Evolutionary conservation across 2,329 filamentous ascomycete genomes (phyloP).

Genomic region (Colletotrichum lentis): DNA sequence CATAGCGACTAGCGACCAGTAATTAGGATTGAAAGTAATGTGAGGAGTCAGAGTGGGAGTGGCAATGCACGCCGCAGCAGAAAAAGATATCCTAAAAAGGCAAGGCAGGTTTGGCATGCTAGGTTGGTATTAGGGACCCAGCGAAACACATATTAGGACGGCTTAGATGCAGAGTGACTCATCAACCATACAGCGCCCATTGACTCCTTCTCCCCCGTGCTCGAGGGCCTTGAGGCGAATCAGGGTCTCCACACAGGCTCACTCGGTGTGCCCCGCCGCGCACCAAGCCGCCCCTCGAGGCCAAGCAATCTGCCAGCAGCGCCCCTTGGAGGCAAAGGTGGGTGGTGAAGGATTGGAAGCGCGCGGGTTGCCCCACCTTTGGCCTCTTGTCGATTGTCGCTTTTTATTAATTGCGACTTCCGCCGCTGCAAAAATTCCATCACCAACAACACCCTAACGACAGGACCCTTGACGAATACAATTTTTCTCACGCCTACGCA

Average conservation of each 20-base stretch:
- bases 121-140: slow-evolving; percentile 15
- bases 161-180: slow-evolving; percentile 31
- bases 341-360: slow-evolving; percentile 16
- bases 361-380: slow-evolving; percentile 28
- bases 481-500: background rate
- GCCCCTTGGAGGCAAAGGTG: background rate
- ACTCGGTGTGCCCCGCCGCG: slow-evolving; percentile 29
- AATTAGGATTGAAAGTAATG: background rate
- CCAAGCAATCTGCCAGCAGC: slow-evolving; percentile 4
- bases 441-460: slow-evolving; percentile 26
- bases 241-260: slow-evolving; percentile 29
- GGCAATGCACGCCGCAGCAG: slow-evolving; percentile 22
- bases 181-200: slow-evolving; percentile 26
- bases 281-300: slow-evolving; percentile 10
- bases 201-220: slow-evolving; percentile 19
- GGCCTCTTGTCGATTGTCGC: slow-evolving; percentile 24
- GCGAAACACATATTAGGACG: background rate
- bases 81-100: background rate
- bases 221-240: slow-evolving; percentile 10
- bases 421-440: slow-evolving; percentile 38
- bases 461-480: slow-evolving; percentile 16
- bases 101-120: background rate
- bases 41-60: slow-evolving; percentile 33
- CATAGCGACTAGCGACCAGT: slow-evolving; percentile 9
- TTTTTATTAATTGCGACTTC: slow-evolving; percentile 38